A percentile compares a stretch with the other conserved stretches of the same genome.
Conservation (phyloP, 2,329 filamentous ascomycete genomes). For the Ophiostoma sp. region DNA sequence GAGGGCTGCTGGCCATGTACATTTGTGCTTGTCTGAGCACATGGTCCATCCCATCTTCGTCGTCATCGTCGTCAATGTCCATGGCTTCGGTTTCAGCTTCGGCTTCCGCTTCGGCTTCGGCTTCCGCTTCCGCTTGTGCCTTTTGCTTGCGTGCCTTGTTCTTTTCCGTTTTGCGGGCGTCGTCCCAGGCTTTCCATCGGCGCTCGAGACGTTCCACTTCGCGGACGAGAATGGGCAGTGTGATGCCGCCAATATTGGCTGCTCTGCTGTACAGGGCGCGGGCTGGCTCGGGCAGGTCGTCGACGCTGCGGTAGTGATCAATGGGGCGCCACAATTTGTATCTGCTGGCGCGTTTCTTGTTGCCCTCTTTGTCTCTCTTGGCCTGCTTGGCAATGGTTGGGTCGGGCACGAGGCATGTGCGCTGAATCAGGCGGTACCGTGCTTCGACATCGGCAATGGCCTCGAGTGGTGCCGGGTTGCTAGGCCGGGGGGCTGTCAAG, state of each 20-base stretch:
- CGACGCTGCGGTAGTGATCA: constrained; percentile 36
- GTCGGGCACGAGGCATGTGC: constrained; percentile 19
- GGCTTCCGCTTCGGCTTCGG: neutral
- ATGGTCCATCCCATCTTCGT: neutral
- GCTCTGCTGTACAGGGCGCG: constrained; percentile 41
- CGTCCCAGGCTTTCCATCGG: constrained; percentile 36
- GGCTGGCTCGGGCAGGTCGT: constrained; percentile 41
- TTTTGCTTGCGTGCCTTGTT: neutral
- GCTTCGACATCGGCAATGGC: constrained; percentile 23
- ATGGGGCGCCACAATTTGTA: constrained; percentile 25
- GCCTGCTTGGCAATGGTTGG: neutral
- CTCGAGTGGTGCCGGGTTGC: constrained; percentile 23
- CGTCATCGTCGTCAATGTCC: neutral
- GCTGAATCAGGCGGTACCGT: constrained; percentile 19
- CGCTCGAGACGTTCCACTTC: constrained; percentile 38
- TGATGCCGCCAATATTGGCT: constrained; percentile 35
- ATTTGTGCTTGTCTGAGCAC: neutral
- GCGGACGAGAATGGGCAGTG: constrained; percentile 34
- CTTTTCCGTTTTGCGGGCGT: neutral
- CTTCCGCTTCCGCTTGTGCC: neutral
- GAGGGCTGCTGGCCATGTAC: constrained; percentile 22
- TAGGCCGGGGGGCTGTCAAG: constrained; percentile 2
- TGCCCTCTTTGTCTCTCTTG: neutral
- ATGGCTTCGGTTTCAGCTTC: neutral
- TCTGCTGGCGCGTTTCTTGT: neutral